Evolutionary conservation across 257 asterid species (phyloP).

Genomic region (Scutellaria barbata): DNA sequence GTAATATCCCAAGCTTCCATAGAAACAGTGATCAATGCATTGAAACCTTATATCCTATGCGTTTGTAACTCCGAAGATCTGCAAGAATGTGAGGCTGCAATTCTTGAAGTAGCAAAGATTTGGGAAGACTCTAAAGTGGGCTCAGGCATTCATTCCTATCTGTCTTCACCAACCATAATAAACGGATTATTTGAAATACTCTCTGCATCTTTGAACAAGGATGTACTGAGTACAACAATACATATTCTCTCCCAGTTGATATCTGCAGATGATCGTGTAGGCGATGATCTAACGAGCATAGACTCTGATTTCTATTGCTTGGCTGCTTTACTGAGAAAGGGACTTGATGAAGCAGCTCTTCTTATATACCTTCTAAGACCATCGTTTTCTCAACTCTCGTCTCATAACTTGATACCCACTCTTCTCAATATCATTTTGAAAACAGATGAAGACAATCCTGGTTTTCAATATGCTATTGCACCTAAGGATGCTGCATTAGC

Average conservation of each 20-base stretch:
- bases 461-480: conserved; percentile 51
- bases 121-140: conserved; percentile 71
- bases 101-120: conserved; percentile 55
- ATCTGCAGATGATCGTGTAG: conserved; percentile 54
- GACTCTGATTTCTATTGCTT: conserved; percentile 77
- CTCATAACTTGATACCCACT: conserved; percentile 50
- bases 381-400: conserved; percentile 62
- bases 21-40: conserved; percentile 57
- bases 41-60: conserved; percentile 68
- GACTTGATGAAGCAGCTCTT: conserved; percentile 70
- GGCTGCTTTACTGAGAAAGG: conserved; percentile 64
- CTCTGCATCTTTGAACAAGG: conserved; percentile 71
- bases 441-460: conserved; percentile 50
- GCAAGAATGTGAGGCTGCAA: conserved; percentile 77
- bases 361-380: conserved; percentile 67
- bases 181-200: conserved; percentile 72
- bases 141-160: conserved; percentile 60
- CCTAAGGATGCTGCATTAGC: conserved; percentile 77
- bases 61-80: conserved; percentile 80
- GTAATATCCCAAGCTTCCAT: conserved; percentile 69
- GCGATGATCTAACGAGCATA: conserved; percentile 60
- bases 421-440: conserved; percentile 55
- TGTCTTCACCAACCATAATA: conserved; percentile 68
- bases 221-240: conserved; percentile 63
- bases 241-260: conserved; percentile 64